A percentile compares a stretch with the other conserved stretches of the same genome.
phyloP scores from a whole-genome alignment of 176 grass and related monocot species.

The Oryza longistaminata region DNA sequence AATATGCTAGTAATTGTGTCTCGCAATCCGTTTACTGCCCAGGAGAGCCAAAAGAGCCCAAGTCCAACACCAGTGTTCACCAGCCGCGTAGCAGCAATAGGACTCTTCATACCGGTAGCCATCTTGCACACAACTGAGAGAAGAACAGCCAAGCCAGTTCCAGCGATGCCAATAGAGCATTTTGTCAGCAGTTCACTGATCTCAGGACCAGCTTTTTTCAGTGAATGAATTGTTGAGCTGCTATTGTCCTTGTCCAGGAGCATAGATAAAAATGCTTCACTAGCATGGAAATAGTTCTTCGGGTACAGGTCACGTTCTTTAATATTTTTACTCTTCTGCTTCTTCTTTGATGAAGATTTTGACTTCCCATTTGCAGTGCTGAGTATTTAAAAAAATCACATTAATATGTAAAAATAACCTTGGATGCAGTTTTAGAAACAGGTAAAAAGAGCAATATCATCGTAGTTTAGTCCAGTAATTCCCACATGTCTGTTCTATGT shows the following conservation, averaged over 20 bases:
- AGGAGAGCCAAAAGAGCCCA: conserved; percentile 90
- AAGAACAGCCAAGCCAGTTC: conserved; percentile 83
- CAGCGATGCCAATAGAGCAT: conserved; percentile 85
- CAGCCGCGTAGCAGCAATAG: conserved; percentile 56
- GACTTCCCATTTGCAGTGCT: conserved; percentile 48
- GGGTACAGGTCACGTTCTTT: conserved; percentile 68
- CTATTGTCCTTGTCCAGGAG: conserved; percentile 64
- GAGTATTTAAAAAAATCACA: neutral
- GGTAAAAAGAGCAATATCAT: neutral
- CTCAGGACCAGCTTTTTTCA: conserved; percentile 74
- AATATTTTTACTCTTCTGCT: conserved; percentile 57
- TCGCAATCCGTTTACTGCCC: conserved; percentile 63
- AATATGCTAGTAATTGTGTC: conserved; percentile 61
- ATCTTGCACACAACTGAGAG: conserved; percentile 77
- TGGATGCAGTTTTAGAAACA: neutral
- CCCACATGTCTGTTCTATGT: neutral
- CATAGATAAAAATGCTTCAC: conserved; percentile 76
- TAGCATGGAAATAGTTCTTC: conserved; percentile 72
- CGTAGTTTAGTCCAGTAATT: neutral
- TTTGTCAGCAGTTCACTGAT: conserved; percentile 71
- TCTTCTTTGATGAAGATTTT: conserved; percentile 73
- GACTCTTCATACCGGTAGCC: conserved; percentile 43
- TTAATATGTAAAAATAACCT: neutral
- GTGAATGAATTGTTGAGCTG: conserved; percentile 42
- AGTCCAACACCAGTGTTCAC: conserved; percentile 78